These are phyloP conservation scores for Mucor sp. DNA, from an alignment of 371 early-diverging fungal species.

Conservation along the genomic window DNA sequence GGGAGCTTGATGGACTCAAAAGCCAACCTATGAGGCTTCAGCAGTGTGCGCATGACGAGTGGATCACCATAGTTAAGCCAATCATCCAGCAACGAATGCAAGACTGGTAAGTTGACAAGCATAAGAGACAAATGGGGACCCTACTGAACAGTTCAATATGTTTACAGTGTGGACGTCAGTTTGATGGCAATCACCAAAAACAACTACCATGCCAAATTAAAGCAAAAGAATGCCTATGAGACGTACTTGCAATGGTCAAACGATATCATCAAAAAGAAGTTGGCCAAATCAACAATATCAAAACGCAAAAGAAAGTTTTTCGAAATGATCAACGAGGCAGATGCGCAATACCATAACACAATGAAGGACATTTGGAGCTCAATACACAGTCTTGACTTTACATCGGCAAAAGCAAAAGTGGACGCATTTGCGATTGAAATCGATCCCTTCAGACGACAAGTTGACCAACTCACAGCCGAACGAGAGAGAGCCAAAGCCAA, in stretches of 20 bases:
- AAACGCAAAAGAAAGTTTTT: background rate
- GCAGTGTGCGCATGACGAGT: background rate
- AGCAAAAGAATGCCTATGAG: background rate
- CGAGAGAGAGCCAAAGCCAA: background rate
- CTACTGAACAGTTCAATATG: background rate
- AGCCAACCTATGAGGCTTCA: background rate
- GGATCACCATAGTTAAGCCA: conserved; percentile 11
- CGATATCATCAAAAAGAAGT: background rate
- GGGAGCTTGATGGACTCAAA: conserved; percentile 26
- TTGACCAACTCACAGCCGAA: background rate
- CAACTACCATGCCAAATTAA: background rate
- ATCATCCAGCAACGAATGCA: conserved; percentile 9
- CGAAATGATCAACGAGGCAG: background rate
- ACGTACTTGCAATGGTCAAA: background rate
- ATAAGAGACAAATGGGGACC: too few species aligned
- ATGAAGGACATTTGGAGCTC: background rate
- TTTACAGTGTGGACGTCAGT: background rate
- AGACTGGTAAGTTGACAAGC: conserved; percentile 1
- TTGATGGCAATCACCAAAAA: conserved; percentile 14
- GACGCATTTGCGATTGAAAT: background rate
- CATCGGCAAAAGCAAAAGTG: background rate
- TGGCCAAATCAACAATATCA: background rate
- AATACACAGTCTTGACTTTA: background rate
- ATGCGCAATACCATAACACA: background rate
- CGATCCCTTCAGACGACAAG: background rate